These are phyloP conservation scores for Diutina siamensis DNA, from an alignment of 1,139 yeast genomes.

Conservation along the genomic window DNA sequence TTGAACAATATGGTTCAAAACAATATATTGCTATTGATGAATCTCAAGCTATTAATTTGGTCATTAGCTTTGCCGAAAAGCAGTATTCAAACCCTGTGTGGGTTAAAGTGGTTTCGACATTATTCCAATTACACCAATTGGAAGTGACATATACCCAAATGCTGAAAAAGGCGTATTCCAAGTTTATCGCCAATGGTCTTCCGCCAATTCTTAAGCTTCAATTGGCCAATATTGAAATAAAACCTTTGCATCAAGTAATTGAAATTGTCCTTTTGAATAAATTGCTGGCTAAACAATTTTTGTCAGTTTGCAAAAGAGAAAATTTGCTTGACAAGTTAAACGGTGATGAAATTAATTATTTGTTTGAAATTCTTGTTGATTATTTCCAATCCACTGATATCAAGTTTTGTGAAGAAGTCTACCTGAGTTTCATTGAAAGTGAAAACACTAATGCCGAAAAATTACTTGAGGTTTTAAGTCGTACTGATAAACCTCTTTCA, in stretches of 20 bases:
- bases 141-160: background rate
- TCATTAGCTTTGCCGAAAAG: slow-evolving; percentile 11
- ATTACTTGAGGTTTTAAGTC: slow-evolving; percentile 26
- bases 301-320: background rate
- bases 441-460: slow-evolving; percentile 21
- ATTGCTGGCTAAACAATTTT: background rate
- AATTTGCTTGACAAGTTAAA: background rate
- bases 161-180: background rate
- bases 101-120: slow-evolving; percentile 7
- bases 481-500: slow-evolving; percentile 37
- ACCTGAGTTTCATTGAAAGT: slow-evolving; percentile 19
- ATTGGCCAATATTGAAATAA: background rate
- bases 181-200: background rate
- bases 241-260: background rate
- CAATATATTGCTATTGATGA: slow-evolving; percentile 27
- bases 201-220: background rate
- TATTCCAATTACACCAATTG: background rate
- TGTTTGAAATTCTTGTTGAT: background rate
- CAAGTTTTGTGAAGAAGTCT: slow-evolving; percentile 32
- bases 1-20: slow-evolving; percentile 13
- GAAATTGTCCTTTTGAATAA: background rate
- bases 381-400: slow-evolving; percentile 14
- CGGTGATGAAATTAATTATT: background rate
- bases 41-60: slow-evolving; percentile 13
- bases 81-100: slow-evolving; percentile 7